A percentile compares a stretch with the other conserved stretches of the same genome.
Evolutionary conservation across 768 basidiomycete species (phyloP).

Genomic region (Sporobolomyces roseus): DNA sequence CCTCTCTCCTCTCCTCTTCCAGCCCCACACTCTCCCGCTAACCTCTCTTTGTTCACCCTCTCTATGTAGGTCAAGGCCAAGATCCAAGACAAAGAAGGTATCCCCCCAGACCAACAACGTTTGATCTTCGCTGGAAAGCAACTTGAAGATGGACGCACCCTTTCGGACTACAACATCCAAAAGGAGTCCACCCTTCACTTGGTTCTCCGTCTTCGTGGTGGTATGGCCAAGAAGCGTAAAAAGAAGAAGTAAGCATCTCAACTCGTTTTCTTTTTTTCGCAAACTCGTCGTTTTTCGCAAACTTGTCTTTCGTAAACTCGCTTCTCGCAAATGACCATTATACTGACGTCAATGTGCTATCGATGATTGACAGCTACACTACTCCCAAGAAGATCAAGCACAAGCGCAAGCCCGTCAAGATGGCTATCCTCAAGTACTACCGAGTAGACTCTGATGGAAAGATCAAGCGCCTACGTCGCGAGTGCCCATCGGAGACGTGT

Average conservation of each 20-base stretch:
- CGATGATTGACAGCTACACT: slow-evolving; percentile 10
- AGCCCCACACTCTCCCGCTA: too few species aligned
- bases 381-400: slow-evolving; percentile 65
- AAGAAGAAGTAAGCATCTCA: slow-evolving; percentile 55
- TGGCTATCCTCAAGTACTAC: slow-evolving; percentile 99
- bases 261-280: background rate
- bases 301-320: slow-evolving; percentile 1
- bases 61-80: slow-evolving; percentile 91
- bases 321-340: too few species aligned
- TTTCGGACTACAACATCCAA: slow-evolving; percentile 95
- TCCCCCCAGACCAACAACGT: slow-evolving; percentile 91
- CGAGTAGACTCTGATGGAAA: slow-evolving; percentile 95
- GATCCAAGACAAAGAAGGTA: slow-evolving; percentile 92
- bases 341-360: too few species aligned
- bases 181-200: slow-evolving; percentile 98
- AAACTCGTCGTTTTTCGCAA: background rate
- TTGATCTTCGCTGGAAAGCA: slow-evolving; percentile 99
- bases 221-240: slow-evolving; percentile 99
- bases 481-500: slow-evolving; percentile 65
- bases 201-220: slow-evolving; percentile 95
- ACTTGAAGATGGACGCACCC: slow-evolving; percentile 96
- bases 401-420: slow-evolving; percentile 98
- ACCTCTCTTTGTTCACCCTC: too few species aligned
- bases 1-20: too few species aligned
- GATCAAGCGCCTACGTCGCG: slow-evolving; percentile 93